Evolutionary conservation across 1,139 yeast genomes (phyloP), one percentile per base, ranked within the genome.

Genomic region (Kurtzmaniella quercitrusa): DNA sequence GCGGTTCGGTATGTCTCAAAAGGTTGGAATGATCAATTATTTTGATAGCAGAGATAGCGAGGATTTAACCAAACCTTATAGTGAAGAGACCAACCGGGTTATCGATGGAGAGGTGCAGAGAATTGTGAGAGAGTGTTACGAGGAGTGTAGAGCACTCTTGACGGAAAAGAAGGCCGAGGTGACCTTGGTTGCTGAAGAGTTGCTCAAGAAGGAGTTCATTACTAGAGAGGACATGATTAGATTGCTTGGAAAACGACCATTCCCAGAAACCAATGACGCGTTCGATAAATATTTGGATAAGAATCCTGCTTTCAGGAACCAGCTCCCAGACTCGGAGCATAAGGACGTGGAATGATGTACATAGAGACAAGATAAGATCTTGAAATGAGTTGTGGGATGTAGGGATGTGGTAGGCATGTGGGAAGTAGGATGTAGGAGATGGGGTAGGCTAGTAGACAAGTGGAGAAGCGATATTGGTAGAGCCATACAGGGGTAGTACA

Each of bases 181-280:
- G 19, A 91, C 81, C 54, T 69, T 79, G 48, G 95, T 94, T 43
- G 99, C 98, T 0, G 81, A 89, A 63, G 90, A 86, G 57, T 72
- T 94, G 48, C 71, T 91, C 53, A 70, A 73, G 48, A 91, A 90
- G 62, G 98, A 91, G 61, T 93, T 86, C 34, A 78, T 91, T 39
- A 86, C 94, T 2, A 79, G 97, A 62, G 93, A 86, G 52, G 98
- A 91, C 62, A 88, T 91, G 93, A 81, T 89, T 48, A 73, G 90
- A 51, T 65, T 91, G 43, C 73, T 91, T 43, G 98, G 98, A 1
- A 85, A 86, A 55, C 77, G 98, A 51, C 96, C 96, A 11, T 91
- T 85, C 75, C 85, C 87, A 6, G 96, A 90, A 59, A 80, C 80
- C 53, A 90, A 90, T 56, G 96, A 89, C 56, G 96, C 96, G 3